Percentiles rank a stretch among this genome's conserved stretches.
phyloP scores from a whole-genome alignment of 1,284 basidiomycete genomes.

The Peniophora sp. region DNA sequence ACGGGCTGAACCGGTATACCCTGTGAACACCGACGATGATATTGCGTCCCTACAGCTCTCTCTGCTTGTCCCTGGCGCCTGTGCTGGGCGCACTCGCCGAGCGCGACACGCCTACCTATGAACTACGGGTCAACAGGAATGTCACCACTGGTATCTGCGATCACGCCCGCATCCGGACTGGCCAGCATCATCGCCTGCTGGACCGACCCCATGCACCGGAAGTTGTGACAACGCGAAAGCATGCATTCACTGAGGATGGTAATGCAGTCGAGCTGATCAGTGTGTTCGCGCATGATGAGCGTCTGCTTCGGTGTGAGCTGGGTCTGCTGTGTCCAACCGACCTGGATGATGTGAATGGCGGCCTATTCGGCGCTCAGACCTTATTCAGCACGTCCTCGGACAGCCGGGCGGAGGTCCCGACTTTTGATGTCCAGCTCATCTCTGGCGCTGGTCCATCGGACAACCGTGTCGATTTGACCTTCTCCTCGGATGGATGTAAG shows the following conservation, averaged over 20 bases:
- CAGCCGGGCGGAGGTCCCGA: conserved; percentile 6
- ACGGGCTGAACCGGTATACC: no score
- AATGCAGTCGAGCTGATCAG: conserved; percentile 3
- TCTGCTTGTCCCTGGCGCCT: no score
- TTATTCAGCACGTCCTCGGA: no score
- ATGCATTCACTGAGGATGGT: conserved; percentile 1
- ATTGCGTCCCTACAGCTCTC: no score
- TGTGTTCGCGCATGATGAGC: neutral
- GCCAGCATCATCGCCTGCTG: no score
- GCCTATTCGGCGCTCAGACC: neutral
- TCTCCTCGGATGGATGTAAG: conserved; percentile 81
- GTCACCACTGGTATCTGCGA: no score
- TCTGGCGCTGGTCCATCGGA: conserved; percentile 50
- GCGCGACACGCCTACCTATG: no score
- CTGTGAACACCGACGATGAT: no score
- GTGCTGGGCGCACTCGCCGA: no score
- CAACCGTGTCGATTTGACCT: conserved; percentile 71
- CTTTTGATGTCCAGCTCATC: conserved; percentile 50
- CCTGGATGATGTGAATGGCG: neutral
- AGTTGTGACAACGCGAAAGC: neutral
- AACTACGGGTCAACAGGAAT: no score
- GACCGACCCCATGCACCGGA: no score
- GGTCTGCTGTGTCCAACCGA: neutral
- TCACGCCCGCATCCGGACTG: no score
- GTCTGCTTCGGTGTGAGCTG: neutral